Conservation (phyloP, 768 basidiomycete genomes). For the Sarcodon sp. region DNA sequence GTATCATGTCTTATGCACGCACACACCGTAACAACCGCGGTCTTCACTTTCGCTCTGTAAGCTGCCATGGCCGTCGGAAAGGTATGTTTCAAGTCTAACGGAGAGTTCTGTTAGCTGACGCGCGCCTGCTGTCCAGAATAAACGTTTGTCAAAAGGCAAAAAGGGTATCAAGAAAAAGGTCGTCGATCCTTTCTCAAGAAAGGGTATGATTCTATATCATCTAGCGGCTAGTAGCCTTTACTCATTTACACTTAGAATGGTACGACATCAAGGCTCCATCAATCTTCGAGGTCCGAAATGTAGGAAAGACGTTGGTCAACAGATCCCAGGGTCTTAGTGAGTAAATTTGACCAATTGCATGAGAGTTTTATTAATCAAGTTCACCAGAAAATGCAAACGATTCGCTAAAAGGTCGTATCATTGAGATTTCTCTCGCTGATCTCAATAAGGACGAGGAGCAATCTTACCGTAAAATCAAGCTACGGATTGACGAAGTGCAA, state of each 20-base stretch:
- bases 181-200: constrained; percentile 99
- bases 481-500: constrained; percentile 91
- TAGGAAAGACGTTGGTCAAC: constrained; percentile 98
- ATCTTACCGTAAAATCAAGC: constrained; percentile 98
- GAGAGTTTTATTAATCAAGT: constrained; percentile 7
- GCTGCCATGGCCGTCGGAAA: constrained; percentile 81
- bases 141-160: constrained; percentile 95
- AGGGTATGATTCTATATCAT: constrained; percentile 45
- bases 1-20: not conserved
- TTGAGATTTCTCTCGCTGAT: constrained; percentile 94
- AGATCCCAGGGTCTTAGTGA: constrained; percentile 94
- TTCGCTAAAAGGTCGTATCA: constrained; percentile 91
- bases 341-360: constrained; percentile 20
- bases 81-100: constrained; percentile 27
- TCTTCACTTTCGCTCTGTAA: constrained; percentile 19
- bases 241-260: constrained; percentile 57
- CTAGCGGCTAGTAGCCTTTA: not conserved
- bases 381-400: constrained; percentile 91
- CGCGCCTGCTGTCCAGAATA: constrained; percentile 52
- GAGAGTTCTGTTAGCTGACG: not conserved
- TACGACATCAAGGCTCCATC: constrained; percentile 98
- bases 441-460: constrained; percentile 99
- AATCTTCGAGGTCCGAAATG: constrained; percentile 91
- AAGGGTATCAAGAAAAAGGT: constrained; percentile 99
- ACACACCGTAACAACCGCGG: constrained; percentile 2